Percentiles rank a stretch among this genome's conserved stretches.
These are phyloP conservation scores for Pseudozyma thailandica DNA, from an alignment of 1,284 basidiomycete genomes.

Conservation along the genomic window DNA sequence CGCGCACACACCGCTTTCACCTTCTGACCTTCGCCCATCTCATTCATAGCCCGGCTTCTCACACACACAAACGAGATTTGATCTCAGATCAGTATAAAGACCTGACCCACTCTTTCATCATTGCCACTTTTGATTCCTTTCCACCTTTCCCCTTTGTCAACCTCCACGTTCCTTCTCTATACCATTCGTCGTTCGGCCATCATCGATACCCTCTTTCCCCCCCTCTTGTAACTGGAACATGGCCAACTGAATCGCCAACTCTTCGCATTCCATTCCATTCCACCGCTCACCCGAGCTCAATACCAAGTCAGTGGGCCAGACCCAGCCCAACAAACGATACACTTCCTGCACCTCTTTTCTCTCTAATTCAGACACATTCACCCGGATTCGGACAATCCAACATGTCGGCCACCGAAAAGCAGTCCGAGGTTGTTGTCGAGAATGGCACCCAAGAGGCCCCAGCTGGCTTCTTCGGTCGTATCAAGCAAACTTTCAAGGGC, in stretches of 20 bases:
- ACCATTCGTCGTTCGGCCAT: not conserved
- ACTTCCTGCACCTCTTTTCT: no score
- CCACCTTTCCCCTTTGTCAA: not conserved
- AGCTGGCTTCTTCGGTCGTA: slow-evolving; percentile 22
- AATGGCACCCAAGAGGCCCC: slow-evolving; percentile 4
- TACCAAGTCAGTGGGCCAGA: no score
- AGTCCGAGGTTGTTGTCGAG: slow-evolving; percentile 1
- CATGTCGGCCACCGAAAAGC: slow-evolving; percentile 21
- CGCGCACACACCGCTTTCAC: no score
- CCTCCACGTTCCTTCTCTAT: not conserved
- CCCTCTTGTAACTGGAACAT: slow-evolving; percentile 11
- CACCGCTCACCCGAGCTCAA: slow-evolving; percentile 16
- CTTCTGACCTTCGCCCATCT: no score
- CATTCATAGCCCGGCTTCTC: no score
- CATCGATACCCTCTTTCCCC: not conserved
- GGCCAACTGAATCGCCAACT: slow-evolving; percentile 17
- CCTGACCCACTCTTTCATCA: not conserved
- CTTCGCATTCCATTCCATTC: not conserved
- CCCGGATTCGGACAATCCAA: no score
- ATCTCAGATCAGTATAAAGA: not conserved
- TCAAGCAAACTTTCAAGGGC: slow-evolving; percentile 44
- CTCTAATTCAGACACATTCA: no score
- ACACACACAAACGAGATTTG: no score
- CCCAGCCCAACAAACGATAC: not conserved
- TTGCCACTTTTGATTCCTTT: not conserved